These are phyloP conservation scores for Cryphonectria naterciae DNA, from an alignment of 2,329 filamentous ascomycete genomes.

Conservation along the genomic window DNA sequence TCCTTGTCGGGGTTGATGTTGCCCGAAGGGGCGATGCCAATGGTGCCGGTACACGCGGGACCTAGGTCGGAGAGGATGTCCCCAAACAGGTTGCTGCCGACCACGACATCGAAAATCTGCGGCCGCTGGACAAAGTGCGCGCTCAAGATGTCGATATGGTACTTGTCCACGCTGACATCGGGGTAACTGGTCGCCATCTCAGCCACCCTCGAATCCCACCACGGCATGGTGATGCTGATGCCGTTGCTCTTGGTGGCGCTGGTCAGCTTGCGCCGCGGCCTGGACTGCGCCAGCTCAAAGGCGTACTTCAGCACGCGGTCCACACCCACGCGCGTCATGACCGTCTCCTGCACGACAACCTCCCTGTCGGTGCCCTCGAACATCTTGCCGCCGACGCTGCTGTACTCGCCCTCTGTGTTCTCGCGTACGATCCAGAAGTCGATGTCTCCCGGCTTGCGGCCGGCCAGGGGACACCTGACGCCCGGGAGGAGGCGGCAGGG, in stretches of 20 bases:
- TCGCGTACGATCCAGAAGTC: constrained; percentile 69
- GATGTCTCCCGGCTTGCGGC: constrained; percentile 59
- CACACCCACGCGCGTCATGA: constrained; percentile 63
- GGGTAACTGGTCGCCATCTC: constrained; percentile 58
- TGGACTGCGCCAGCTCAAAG: constrained; percentile 60
- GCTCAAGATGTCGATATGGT: constrained; percentile 68
- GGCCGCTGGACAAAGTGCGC: constrained; percentile 64
- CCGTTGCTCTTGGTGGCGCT: constrained; percentile 71
- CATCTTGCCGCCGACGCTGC: constrained; percentile 63
- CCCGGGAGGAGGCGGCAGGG: constrained; percentile 66
- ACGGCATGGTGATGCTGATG: constrained; percentile 66
- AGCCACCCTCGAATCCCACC: constrained; percentile 64
- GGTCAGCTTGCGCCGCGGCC: constrained; percentile 60
- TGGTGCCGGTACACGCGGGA: constrained; percentile 66
- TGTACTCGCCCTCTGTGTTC: constrained; percentile 68
- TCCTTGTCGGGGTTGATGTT: constrained; percentile 64
- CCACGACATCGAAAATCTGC: constrained; percentile 61
- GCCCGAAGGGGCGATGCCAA: constrained; percentile 67
- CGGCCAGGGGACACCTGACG: constrained; percentile 59
- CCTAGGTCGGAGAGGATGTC: constrained; percentile 69
- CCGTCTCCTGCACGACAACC: constrained; percentile 61
- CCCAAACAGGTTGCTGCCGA: constrained; percentile 63
- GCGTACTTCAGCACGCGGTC: constrained; percentile 64
- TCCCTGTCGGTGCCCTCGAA: constrained; percentile 63
- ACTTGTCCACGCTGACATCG: constrained; percentile 63